Conservation (phyloP, 176 grass and related monocot genomes). For the Carex kokanica region DNA sequence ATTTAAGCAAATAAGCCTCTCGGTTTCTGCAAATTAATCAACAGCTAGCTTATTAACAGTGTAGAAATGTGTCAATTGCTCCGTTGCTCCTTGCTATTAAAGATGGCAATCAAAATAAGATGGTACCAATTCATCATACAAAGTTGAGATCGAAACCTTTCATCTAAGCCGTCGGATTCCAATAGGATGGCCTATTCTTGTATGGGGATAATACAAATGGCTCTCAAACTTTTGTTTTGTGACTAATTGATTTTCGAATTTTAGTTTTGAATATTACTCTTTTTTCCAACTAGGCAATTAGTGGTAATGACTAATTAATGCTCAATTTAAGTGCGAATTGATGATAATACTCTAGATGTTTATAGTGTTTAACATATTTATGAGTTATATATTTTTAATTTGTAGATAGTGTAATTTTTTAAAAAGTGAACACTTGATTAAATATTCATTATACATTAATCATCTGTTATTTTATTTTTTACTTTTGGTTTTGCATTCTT, state of each 20-base stretch:
- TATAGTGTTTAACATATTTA: no score
- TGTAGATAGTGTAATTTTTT: no score
- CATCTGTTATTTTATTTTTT: no score
- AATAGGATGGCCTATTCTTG: not conserved
- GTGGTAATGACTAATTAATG: no score
- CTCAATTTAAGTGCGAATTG: not conserved
- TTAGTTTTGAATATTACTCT: no score
- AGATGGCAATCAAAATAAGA: not conserved
- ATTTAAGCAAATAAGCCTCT: not conserved
- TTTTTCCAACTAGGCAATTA: no score
- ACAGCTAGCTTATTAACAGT: not conserved
- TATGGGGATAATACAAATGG: not conserved
- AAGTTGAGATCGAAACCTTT: not conserved
- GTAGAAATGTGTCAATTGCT: not conserved
- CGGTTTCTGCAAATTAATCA: not conserved
- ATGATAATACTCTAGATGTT: not conserved
- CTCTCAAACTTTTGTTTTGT: no score
- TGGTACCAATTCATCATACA: not conserved
- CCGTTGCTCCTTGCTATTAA: not conserved
- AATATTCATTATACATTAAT: no score
- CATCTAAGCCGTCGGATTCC: not conserved
- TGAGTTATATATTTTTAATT: no score
- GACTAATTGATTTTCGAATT: no score
- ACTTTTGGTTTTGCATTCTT: no score
- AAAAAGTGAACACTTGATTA: no score